Evolutionary conservation across 495 filamentous ascomycete genomes (phyloP).

Genomic region (Penicillium parvum): DNA sequence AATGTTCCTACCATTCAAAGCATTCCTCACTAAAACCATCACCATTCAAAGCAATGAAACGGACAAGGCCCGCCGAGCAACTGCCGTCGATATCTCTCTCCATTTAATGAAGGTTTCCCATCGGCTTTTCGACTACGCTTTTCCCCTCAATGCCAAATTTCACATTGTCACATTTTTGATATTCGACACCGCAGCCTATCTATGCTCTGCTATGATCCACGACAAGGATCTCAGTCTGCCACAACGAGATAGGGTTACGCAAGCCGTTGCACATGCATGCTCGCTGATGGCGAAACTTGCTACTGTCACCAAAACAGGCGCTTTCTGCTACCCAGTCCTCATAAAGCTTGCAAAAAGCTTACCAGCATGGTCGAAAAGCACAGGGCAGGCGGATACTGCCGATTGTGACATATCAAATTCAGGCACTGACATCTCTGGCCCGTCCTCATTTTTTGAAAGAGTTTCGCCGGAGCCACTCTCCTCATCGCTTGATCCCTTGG

Average conservation of each 20-base stretch:
- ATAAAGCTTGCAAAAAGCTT: conserved; percentile 17
- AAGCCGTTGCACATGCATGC: conserved; percentile 34
- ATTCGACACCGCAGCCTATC: conserved; percentile 46
- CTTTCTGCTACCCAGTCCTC: conserved; percentile 21
- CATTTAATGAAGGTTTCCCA: conserved; percentile 39
- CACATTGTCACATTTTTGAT: conserved; percentile 50
- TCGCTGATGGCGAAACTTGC: conserved; percentile 35
- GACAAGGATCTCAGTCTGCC: conserved; percentile 40
- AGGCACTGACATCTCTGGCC: not conserved
- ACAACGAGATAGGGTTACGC: conserved; percentile 36
- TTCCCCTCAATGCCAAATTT: conserved; percentile 44
- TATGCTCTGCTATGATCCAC: conserved; percentile 49
- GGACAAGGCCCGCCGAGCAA: conserved; percentile 27
- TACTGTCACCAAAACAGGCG: conserved; percentile 29
- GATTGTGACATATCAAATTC: not conserved
- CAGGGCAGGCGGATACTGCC: not conserved
- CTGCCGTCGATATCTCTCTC: conserved; percentile 38
- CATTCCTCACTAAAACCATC: conserved; percentile 31
- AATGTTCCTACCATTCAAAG: conserved; percentile 40
- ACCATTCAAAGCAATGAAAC: conserved; percentile 17
- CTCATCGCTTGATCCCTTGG: not conserved
- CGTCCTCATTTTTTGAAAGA: not conserved
- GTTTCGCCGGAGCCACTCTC: conserved; percentile 3
- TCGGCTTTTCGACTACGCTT: conserved; percentile 37
- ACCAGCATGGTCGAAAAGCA: conserved; percentile 2